Evolutionary conservation across 352 stramenopile species (phyloP), one percentile per base, ranked within the genome.

Genomic region (Phytophthora pistaciae): DNA sequence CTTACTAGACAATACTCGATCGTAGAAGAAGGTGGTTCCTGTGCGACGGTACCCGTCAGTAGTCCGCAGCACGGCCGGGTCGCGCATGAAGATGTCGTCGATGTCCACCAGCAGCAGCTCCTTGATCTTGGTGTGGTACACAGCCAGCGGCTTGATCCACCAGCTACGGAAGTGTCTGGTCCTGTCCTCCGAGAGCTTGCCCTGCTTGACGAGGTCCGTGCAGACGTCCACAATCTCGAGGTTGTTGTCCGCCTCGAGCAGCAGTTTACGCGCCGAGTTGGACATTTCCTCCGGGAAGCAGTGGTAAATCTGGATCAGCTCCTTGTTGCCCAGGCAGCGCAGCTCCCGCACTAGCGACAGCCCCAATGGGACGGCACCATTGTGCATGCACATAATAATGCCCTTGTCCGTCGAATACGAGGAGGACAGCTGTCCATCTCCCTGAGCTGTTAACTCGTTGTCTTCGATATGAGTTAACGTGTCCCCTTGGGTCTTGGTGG

Each of bases 1-100:
- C 6, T 74, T 69, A 48, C 81, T 82, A 13, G 75, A 73, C 29
- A 90, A 74, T 14, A 91, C 80, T n/a, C 84, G 84, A 56, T 91
- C 84, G 60, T 88, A 88, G 77, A 92, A 91, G 68, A 91, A 91
- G 16, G 72, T 86, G 16, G 84, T 88, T 18, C 84, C 82, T 1
- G 76, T 87, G 23, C 66, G 49, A 16, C 62, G 55, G 48, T 91
- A 91, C 6, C 81, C 83, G 0, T 70, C 60, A 0, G 80, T 79
- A 0, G 58, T 60, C 8, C 84, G 80, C 14, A 92, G 44, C 21
- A 80, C 64, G 0, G 80, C 73, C 3, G 84, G 82, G 53, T 91
- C 72, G 3, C 56, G 62, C 58, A 89, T 64, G n/a, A 84, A 73
- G 40, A 91, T 76, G 20, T 80, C 80, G 55, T 89, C 84, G 1